Base-by-base conservation (phyloP, 2,329 filamentous ascomycete genomes). In the Orbilia ellipsospora region DNA sequence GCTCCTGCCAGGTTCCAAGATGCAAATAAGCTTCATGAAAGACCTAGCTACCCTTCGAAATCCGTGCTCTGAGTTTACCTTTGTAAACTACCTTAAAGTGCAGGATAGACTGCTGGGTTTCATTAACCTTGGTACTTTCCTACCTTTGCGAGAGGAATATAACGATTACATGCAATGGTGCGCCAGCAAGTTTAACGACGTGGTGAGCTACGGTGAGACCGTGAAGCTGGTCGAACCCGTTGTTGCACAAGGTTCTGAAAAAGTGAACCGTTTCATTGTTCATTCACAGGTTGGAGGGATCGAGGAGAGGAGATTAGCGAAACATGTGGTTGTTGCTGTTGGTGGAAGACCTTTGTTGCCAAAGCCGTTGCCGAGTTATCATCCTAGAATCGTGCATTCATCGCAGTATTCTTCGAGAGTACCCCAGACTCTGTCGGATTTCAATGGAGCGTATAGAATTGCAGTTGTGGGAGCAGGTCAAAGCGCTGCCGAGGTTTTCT, bases 11-110 rank as follows among this genome's bases (percentile, higher is more conserved):
- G 94, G 93, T 4, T 92, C 94, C 62, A 93, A 91, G 84, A 98
- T 98, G 94, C 94, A 98, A 82, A 98, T 98, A 79, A 96, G 92
- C 8, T 98, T 97, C 84, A 87, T 98, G 84, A 98, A 98, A 84
- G 94, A 98, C 81, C 88, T 98, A 82, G 94, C 94, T 2, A 95
- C 92, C 2, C 86, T 97, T 78, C 88, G 94, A 70, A 90, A 98
- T 81, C 94, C 94, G 6, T 88, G 91, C 77, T 96, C 92, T 78
- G 88, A 93, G 80, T 98, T 98, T 83, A 98, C 94, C 13, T 98
- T 97, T 83, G 85, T 97, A 81, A 97, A 97, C 83, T 98, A 98
- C 82, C 88, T 98, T 12, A 91, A 96, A 84, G 84, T 87, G 79
- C 90, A 96, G 79, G 87, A 87, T 67, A 88, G 94, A n/a, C 86